Evolutionary conservation across 352 stramenopile genomes (phyloP), one percentile per base, ranked within the genome.

Genomic region (Phytophthora pseudosyringae): DNA sequence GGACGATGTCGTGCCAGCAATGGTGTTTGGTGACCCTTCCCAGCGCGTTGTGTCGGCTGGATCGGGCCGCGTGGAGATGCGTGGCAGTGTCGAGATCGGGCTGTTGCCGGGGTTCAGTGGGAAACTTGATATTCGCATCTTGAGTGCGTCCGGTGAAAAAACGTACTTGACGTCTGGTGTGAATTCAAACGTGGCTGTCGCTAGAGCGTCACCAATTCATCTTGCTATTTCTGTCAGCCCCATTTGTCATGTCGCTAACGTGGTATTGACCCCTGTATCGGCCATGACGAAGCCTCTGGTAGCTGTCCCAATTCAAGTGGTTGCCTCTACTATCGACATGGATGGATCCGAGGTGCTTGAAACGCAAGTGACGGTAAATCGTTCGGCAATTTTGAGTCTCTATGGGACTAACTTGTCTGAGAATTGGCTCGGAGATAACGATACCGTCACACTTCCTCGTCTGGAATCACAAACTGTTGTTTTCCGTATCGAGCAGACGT

Each of bases 331-430:
- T 2, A 55, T 61, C 11, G 69, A 76, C 28, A 53, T 25, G 13
- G 69, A 76, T 66, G 64, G 69, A n/a, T 76, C 69, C 1, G 69
- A 76, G 32, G 48, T 73, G 0, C 18, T 76, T 4, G 26, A 12
- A 18, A 38, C 65, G 2, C 33, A 60, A 43, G 51, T 76, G 5
- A 40, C 32, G 5, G 64, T 76, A 3, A 76, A 76, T 59, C 54
- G 49, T 6, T 73, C 67, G 18, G 63, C 67, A 11, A 63, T 65
- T 2, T n/a, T 53, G 4, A 53, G 55, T 52, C 11, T 74, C 10
- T 71, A 74, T 28, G 52, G 53, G 12, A 18, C 36, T n/a, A 67
- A 63, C 39, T 25, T 53, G 15, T 67, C 59, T 3, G 59, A 73
- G n/a, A 64, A 67, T 36, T 70, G 29, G 59, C 16, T 73, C 5